phyloP scores from a whole-genome alignment of 768 basidiomycete species.

The Kwoniella newhampshirensis region DNA sequence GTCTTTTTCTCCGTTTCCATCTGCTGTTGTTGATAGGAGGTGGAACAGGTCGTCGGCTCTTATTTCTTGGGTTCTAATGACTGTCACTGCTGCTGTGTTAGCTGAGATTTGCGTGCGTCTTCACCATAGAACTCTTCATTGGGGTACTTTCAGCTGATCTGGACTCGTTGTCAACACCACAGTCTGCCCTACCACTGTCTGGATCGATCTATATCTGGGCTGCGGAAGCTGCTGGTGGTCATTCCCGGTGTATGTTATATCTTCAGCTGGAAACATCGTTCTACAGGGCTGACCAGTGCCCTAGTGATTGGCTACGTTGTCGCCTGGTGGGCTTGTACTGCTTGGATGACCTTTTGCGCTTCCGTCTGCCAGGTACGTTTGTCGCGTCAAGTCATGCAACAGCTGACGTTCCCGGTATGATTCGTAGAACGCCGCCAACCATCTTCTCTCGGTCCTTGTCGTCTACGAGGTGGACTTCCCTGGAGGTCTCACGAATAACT shows the following conservation, averaged over 20 bases:
- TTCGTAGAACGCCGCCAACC: conserved; percentile 77
- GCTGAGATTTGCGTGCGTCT: conserved; percentile 3
- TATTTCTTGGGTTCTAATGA: conserved; percentile 5
- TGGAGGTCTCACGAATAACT: conserved; percentile 68
- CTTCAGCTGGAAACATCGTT: no score
- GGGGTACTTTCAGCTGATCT: no score
- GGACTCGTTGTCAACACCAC: background rate
- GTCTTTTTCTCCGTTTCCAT: background rate
- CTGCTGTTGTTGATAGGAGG: background rate
- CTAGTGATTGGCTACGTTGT: conserved; percentile 14
- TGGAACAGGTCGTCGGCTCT: background rate
- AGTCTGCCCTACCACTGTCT: background rate
- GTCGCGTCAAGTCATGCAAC: background rate
- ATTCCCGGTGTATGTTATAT: background rate
- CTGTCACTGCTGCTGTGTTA: background rate
- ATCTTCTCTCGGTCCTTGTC: conserved; percentile 76
- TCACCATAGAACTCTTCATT: background rate
- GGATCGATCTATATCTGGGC: conserved; percentile 96
- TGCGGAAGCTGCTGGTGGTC: conserved; percentile 81
- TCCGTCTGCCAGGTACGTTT: conserved; percentile 72
- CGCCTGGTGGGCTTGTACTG: conserved; percentile 89
- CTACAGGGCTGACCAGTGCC: background rate
- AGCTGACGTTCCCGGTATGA: background rate
- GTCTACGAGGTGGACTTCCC: conserved; percentile 81
- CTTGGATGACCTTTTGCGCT: conserved; percentile 94